phyloP scores from a whole-genome alignment of 2,329 filamentous ascomycete species.

The Rachicladosporium sp. region DNA sequence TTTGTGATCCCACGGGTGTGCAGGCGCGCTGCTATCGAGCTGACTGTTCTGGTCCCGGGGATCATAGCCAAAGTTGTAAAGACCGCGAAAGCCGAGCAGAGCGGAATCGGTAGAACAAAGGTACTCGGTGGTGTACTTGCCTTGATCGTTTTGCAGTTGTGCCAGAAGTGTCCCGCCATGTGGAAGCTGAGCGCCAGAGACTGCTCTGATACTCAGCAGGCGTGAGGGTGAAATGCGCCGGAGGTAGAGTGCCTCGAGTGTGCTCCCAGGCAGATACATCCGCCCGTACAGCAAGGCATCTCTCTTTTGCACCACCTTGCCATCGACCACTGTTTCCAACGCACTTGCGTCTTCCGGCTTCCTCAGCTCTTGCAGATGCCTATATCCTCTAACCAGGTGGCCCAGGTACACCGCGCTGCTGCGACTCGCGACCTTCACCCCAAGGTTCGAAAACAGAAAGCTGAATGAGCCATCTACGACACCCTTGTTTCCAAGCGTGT shows the following conservation, averaged over 20 bases:
- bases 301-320: conserved; percentile 34
- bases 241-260: conserved; percentile 75
- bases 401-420: conserved; percentile 67
- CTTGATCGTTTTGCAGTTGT: conserved; percentile 67
- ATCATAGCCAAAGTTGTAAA: conserved; percentile 89
- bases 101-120: conserved; percentile 88
- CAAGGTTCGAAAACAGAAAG: conserved; percentile 85
- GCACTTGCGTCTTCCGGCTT: conserved; percentile 38
- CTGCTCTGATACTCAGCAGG: conserved; percentile 68
- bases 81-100: conserved; percentile 69
- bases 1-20: conserved; percentile 41
- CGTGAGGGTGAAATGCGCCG: conserved; percentile 64
- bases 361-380: conserved; percentile 58
- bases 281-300: conserved; percentile 62
- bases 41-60: conserved; percentile 27
- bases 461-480: conserved; percentile 94
- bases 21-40: conserved; percentile 11
- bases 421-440: conserved; percentile 54
- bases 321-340: conserved; percentile 44
- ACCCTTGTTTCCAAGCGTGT: conserved; percentile 78
- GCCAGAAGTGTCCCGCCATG: conserved; percentile 67
- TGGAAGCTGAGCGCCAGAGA: conserved; percentile 57
- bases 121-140: conserved; percentile 79
- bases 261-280: conserved; percentile 70
- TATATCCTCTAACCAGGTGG: conserved; percentile 69